These are phyloP conservation scores for Polygonum maritimum DNA, from an alignment of 148 eudicot genomes.

Conservation along the genomic window DNA sequence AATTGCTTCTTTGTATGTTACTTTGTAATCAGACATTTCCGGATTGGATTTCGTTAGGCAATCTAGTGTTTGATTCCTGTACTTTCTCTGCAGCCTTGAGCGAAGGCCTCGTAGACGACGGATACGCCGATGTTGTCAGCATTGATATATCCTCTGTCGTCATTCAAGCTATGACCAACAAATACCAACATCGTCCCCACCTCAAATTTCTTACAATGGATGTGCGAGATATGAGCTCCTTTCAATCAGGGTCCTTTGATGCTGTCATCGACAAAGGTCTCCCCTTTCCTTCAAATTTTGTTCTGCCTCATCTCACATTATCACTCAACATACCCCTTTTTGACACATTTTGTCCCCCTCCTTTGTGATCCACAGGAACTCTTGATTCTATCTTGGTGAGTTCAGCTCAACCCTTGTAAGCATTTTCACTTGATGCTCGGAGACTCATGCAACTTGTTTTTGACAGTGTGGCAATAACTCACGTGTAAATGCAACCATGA, in stretches of 20 bases:
- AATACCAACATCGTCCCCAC: slow-evolving; percentile 40
- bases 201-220: slow-evolving; percentile 65
- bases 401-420: not conserved
- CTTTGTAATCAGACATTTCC: no score
- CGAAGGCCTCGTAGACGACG: slow-evolving; percentile 78
- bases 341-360: not conserved
- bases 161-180: slow-evolving; percentile 69
- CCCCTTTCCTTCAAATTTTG: not conserved
- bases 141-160: slow-evolving; percentile 79
- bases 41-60: no score
- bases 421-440: slow-evolving; percentile 3
- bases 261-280: slow-evolving; percentile 89
- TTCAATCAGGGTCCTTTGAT: slow-evolving; percentile 55
- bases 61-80: not conserved
- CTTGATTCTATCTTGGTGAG: slow-evolving; percentile 92
- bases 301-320: not conserved
- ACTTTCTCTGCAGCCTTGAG: slow-evolving; percentile 55
- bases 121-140: slow-evolving; percentile 63
- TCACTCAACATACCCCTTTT: not conserved
- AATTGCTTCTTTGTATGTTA: no score
- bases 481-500: slow-evolving; percentile 53
- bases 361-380: slow-evolving; percentile 47
- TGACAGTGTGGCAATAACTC: slow-evolving; percentile 72
- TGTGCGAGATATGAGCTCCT: slow-evolving; percentile 70
- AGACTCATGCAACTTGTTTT: slow-evolving; percentile 17